A percentile compares a stretch with the other conserved stretches of the same genome.
These are phyloP conservation scores for Nissolia schottii DNA, from an alignment of 306 rosid species.

Conservation along the genomic window DNA sequence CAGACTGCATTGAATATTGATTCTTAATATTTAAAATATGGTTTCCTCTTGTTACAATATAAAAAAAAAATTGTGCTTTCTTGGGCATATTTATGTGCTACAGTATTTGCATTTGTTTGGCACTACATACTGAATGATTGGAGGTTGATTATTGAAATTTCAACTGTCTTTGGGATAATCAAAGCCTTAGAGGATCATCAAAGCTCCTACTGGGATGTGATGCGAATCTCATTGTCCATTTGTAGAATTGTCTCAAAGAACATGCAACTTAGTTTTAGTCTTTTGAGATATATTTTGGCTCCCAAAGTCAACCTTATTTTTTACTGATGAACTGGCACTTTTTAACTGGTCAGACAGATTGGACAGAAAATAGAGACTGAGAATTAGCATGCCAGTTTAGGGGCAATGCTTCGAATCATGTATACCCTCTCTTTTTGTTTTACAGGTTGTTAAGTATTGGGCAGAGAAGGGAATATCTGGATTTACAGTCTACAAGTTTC, in stretches of 20 bases:
- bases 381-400: not conserved
- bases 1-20: not conserved
- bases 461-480: constrained; percentile 95
- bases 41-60: not conserved
- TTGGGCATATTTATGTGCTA: not conserved
- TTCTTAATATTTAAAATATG: not conserved
- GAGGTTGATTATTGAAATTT: not conserved
- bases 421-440: constrained; percentile 6
- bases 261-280: no score
- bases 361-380: not conserved
- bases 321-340: not conserved
- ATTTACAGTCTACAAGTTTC: constrained; percentile 77
- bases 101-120: not conserved
- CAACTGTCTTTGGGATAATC: not conserved
- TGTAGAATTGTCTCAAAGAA: no score
- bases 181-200: not conserved
- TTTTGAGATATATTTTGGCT: not conserved
- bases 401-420: not conserved
- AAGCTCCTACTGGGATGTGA: not conserved
- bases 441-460: constrained; percentile 82
- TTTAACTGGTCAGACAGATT: not conserved
- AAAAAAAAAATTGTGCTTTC: not conserved
- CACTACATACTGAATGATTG: not conserved
- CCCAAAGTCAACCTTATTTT: not conserved
- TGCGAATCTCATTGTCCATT: not conserved